These are phyloP conservation scores for Sungouiella thailandica DNA, from an alignment of 805 yeast species.

Conservation along the genomic window DNA sequence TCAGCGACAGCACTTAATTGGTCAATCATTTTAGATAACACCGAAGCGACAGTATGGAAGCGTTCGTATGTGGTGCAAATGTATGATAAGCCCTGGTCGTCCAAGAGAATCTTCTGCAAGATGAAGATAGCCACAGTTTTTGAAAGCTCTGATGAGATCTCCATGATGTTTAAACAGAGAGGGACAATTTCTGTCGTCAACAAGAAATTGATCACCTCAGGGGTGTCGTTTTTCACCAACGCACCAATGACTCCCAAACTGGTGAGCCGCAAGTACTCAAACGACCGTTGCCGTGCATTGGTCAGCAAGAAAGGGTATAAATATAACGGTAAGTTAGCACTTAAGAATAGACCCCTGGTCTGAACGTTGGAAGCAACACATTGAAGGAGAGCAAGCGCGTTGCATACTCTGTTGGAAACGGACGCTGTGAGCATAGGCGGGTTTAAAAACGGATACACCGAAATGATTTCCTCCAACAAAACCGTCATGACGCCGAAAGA, in stretches of 20 bases:
- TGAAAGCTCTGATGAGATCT: conserved; percentile 85
- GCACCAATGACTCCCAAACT: conserved; percentile 97
- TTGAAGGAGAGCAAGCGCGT: conserved; percentile 89
- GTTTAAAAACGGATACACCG: conserved; percentile 82
- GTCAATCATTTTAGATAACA: conserved; percentile 80
- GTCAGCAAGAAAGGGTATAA: conserved; percentile 92
- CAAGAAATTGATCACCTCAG: conserved; percentile 87
- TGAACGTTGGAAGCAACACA: conserved; percentile 96
- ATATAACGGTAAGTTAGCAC: conserved; percentile 89
- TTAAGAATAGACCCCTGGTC: conserved; percentile 77
- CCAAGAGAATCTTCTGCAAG: conserved; percentile 85
- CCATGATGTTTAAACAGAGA: conserved; percentile 90
- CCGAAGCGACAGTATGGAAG: conserved; percentile 89
- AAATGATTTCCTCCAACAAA: conserved; percentile 79
- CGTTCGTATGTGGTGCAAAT: conserved; percentile 94
- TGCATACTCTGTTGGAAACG: conserved; percentile 90
- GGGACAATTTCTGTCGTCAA: conserved; percentile 97
- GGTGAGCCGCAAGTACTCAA: conserved; percentile 89
- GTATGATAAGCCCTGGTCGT: conserved; percentile 85
- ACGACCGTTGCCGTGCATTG: conserved; percentile 84
- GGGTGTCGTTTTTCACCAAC: conserved; percentile 89
- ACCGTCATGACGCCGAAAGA: conserved; percentile 96
- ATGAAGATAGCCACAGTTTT: conserved; percentile 97
- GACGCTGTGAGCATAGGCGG: conserved; percentile 83
- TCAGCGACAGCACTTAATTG: conserved; percentile 54